These are phyloP conservation scores for Cicer pinnatifidum DNA, from an alignment of 306 rosid species.

Conservation along the genomic window DNA sequence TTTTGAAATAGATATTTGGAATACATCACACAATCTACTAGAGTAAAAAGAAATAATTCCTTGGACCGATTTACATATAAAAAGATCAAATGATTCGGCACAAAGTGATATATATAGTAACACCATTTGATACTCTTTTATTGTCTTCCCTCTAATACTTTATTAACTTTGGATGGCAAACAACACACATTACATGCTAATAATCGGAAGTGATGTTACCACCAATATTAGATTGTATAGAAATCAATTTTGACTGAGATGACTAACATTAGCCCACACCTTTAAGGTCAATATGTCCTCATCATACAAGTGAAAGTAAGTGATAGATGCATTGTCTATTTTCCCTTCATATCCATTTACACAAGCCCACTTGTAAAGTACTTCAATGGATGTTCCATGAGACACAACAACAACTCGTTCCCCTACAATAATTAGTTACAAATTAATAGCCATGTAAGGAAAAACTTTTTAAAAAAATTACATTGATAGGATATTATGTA, in stretches of 20 bases:
- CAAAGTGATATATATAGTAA: too few species aligned
- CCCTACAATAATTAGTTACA: slow-evolving; percentile 52
- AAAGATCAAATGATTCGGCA: too few species aligned
- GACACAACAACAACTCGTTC: slow-evolving; percentile 66
- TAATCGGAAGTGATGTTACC: slow-evolving; percentile 62
- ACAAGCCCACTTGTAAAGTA: slow-evolving; percentile 61
- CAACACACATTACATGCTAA: slow-evolving; percentile 29
- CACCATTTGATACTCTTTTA: too few species aligned
- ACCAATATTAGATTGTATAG: slow-evolving; percentile 53
- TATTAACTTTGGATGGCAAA: neutral
- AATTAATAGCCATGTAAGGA: neutral
- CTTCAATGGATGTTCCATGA: slow-evolving; percentile 77
- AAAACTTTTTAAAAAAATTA: neutral
- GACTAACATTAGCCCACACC: slow-evolving; percentile 72
- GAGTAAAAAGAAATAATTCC: too few species aligned
- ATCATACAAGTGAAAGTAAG: slow-evolving; percentile 62
- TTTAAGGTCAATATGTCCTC: slow-evolving; percentile 68
- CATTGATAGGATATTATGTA: neutral
- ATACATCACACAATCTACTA: too few species aligned
- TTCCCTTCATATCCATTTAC: slow-evolving; percentile 52
- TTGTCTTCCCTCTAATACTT: neutral
- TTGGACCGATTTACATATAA: too few species aligned
- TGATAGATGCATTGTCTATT: slow-evolving; percentile 69
- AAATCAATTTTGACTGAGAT: slow-evolving; percentile 57
- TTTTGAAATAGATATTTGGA: too few species aligned